These are phyloP conservation scores for Phlyctochytrium arcticum DNA, from an alignment of 192 early-diverging fungal genomes.

Conservation along the genomic window DNA sequence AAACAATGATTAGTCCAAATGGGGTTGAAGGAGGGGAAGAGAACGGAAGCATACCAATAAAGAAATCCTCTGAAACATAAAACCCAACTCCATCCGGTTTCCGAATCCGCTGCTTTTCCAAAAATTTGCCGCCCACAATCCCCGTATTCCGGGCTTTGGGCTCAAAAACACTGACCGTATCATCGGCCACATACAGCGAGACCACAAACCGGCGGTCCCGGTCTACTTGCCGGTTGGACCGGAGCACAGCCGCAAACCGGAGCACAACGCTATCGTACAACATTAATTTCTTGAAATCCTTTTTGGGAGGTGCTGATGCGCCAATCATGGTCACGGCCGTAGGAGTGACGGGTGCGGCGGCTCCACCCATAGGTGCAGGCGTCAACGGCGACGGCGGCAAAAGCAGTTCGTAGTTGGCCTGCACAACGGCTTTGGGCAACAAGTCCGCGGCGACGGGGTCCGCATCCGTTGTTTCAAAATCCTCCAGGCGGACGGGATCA, in stretches of 20 bases:
- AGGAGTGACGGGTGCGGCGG: constrained; percentile 22
- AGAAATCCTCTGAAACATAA: constrained; percentile 52
- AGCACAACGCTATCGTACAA: constrained; percentile 42
- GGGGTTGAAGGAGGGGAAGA: background rate
- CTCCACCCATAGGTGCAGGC: constrained; percentile 13
- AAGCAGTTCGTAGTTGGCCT: constrained; percentile 10
- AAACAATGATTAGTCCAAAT: background rate
- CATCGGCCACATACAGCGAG: constrained; percentile 48
- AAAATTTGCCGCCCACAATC: constrained; percentile 58
- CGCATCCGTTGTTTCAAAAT: constrained; percentile 28
- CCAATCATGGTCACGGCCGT: constrained; percentile 23
- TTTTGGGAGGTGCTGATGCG: constrained; percentile 32
- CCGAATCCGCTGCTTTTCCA: constrained; percentile 49
- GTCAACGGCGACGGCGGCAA: constrained; percentile 18
- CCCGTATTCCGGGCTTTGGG: constrained; percentile 51
- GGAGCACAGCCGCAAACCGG: constrained; percentile 39
- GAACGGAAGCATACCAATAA: constrained; percentile 38
- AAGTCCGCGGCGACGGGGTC: background rate
- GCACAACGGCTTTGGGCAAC: background rate
- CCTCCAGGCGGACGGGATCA: constrained; percentile 49
- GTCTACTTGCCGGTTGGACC: constrained; percentile 45
- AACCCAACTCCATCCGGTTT: constrained; percentile 39
- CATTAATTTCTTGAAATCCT: constrained; percentile 43
- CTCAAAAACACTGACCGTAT: constrained; percentile 57
- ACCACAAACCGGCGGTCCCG: constrained; percentile 56